These are phyloP conservation scores for Apiotrichum laibachii DNA, from an alignment of 1,284 basidiomycete species.

Conservation along the genomic window DNA sequence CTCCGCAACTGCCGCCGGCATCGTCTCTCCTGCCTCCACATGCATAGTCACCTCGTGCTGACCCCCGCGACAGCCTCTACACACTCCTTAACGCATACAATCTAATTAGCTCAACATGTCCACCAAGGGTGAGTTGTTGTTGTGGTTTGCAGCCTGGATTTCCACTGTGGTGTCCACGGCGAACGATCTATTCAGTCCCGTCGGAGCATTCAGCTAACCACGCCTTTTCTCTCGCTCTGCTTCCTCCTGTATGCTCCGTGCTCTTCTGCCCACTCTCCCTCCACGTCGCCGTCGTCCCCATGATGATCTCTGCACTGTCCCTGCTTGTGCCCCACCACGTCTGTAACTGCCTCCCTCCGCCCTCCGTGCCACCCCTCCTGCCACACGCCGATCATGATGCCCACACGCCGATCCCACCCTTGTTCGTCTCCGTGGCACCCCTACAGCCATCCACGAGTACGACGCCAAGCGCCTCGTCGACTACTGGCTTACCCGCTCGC, in stretches of 20 bases:
- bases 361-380: background rate
- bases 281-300: too few species aligned
- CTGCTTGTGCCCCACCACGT: too few species aligned
- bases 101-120: conserved; percentile 38
- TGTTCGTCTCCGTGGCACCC: background rate
- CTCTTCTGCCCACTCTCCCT: too few species aligned
- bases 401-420: background rate
- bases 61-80: conserved; percentile 1
- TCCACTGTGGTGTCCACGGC: background rate
- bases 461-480: conserved; percentile 90
- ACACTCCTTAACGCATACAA: conserved; percentile 9
- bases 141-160: background rate
- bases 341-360: too few species aligned
- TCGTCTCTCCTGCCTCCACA: background rate
- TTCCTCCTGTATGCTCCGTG: too few species aligned
- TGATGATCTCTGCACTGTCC: too few species aligned
- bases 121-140: conserved; percentile 47
- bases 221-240: too few species aligned
- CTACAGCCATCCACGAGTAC: conserved; percentile 81
- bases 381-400: background rate
- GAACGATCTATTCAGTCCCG: too few species aligned
- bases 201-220: too few species aligned
- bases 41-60: background rate
- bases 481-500: conserved; percentile 88
- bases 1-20: conserved; percentile 1